Base-by-base conservation (phyloP, 2,329 filamentous ascomycete genomes). In the Claviceps paspali region DNA sequence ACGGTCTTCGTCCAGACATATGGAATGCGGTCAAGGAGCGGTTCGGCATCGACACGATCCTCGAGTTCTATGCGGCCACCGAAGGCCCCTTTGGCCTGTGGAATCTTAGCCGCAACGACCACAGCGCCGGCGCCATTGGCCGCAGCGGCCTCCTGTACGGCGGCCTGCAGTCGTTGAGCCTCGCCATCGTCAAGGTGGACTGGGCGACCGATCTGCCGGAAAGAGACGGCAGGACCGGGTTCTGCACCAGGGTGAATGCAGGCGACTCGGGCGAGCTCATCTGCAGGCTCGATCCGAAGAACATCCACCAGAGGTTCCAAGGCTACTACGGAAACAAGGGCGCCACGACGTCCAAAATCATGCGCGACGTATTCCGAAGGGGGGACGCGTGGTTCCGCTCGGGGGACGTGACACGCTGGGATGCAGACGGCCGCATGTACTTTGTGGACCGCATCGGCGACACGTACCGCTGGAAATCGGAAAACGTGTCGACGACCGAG, bases 311-410 rank as follows among this genome's bases (percentile, higher is more conserved):
- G 23, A 72, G 70, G 10, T 93, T 86, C 61, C 81, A 86, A 52
- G 86, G 86, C 2, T 94, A 94, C 58, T 84, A 79, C 56, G 74
- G 76, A 41, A 85, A 92, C 53, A 55, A 67, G 11, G 67, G 69
- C 23, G 83, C 85, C 0, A 83, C 79, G 0, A 61, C 74, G 28
- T 67, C 72, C 45, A 93, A 93, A 59, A 70, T 93, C 33, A 55
- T 91, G 42, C 71, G 79, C 4, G 64, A 80, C 47, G 82, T 91
- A 2, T 73, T 91, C 44, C 62, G 59, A 41, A 79, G 79, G 49
- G 84, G 81, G 11, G 86, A 94, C 50, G 78, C 75, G 0, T 93
- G 76, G 66, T 92, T 86, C 64, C 75, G 84, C 18, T 80, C 82
- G 0, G 86, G 86, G n/a, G 86, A 94, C 49, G 68, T 91, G 14